phyloP scores from a whole-genome alignment of 2,329 filamentous ascomycete species.

The Pseudogymnoascus sp. region DNA sequence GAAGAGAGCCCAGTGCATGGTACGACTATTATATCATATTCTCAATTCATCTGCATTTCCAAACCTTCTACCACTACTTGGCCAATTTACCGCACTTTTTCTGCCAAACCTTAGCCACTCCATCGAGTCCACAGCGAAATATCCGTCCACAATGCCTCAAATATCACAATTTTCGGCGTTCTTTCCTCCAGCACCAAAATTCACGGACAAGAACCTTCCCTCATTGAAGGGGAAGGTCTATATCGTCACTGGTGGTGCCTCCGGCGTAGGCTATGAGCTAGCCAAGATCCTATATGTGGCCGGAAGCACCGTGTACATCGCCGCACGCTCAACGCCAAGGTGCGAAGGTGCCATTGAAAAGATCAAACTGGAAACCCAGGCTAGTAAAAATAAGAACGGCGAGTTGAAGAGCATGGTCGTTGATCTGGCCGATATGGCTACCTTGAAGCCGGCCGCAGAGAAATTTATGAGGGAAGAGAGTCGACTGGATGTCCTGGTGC shows the following conservation, averaged over 20 bases:
- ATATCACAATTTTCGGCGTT: slow-evolving; percentile 14
- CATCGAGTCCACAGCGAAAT: not conserved
- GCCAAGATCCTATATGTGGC: slow-evolving; percentile 40
- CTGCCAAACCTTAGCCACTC: not conserved
- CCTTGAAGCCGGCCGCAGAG: slow-evolving; percentile 21
- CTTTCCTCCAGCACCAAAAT: slow-evolving; percentile 31
- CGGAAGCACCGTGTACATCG: slow-evolving; percentile 43
- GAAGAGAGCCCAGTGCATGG: not conserved
- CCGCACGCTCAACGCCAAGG: slow-evolving; percentile 34
- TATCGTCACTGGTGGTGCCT: slow-evolving; percentile 35
- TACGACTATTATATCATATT: not conserved
- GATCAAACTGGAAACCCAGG: slow-evolving; percentile 25
- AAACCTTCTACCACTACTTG: not conserved
- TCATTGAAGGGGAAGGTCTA: slow-evolving; percentile 31
- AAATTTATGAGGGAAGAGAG: slow-evolving; percentile 25
- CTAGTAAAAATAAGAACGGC: slow-evolving; percentile 4
- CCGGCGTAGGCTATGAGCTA: slow-evolving; percentile 38
- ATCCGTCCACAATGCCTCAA: not conserved
- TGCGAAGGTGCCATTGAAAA: slow-evolving; percentile 34
- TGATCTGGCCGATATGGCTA: slow-evolving; percentile 24
- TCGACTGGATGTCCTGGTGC: slow-evolving; percentile 34
- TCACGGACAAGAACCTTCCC: slow-evolving; percentile 35
- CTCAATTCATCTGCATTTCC: not conserved
- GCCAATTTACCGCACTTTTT: not conserved
- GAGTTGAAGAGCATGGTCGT: slow-evolving; percentile 18